Evolutionary conservation across 1,284 basidiomycete genomes (phyloP), one percentile per base, ranked within the genome.

Genomic region (Cutaneotrichosporon mucoides): DNA sequence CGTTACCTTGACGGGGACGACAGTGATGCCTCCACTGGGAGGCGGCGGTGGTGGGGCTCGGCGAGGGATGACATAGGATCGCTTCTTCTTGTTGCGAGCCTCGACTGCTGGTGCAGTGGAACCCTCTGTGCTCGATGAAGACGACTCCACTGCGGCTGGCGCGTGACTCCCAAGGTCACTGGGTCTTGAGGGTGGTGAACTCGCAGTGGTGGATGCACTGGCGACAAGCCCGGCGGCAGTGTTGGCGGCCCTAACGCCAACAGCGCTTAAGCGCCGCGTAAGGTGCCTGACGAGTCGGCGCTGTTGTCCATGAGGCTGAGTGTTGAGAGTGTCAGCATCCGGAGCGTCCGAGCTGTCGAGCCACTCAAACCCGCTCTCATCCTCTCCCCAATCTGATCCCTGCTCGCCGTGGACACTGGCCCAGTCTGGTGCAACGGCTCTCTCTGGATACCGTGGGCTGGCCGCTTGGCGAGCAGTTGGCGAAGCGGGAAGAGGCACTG

Each of bases 301-400:
- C 46, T 34, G 46, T 33, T 33, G 24, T 9, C 24, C 44, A 13
- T 36, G 10, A 4, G 33, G 46, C 33, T 48, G 33, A 12, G n/a
- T 24, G 38, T 51, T 51, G 38, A 51, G 38, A 15, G 49, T 51
- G 38, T 40, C 38, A 8, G 49, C 49, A 8, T 41, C 67, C 1
- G 66, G 68, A 33, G 61, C 63, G 9, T 61, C 66, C 12, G 68
- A 57, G 36, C 62, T 67, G 59, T 77, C 75, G 33, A 76, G 50
- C 75, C 75, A 77, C 61, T 76, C 75, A 41, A 72, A 74, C 6
- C 65, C 66, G 33, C 62, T 66, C 56, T 77, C 74, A 57, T 76
- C 75, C 10, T 77, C 73, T 9, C 73, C 75, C 75, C 75, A 77
- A 53, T 77, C 75, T 13, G 66, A 66, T 5, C 75, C 75, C 60